Percentiles rank a stretch among this genome's conserved stretches.
Evolutionary conservation across 257 asterid species (phyloP).

Genomic region (Parsonsia alboflavescens): DNA sequence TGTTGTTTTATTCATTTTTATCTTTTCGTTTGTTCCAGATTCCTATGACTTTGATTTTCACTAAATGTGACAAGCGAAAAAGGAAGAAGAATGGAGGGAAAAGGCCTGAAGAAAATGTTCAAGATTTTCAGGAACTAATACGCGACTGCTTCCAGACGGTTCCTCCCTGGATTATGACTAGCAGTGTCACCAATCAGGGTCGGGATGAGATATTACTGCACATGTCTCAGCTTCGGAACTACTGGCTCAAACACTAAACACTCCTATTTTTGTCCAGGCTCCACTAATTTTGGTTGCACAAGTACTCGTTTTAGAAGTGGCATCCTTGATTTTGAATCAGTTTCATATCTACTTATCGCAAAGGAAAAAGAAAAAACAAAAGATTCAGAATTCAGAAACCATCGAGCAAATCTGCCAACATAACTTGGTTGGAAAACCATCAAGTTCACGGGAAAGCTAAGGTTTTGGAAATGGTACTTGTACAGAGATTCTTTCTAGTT

Average conservation of each 20-base stretch:
- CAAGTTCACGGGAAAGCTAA: too few relatives aligned
- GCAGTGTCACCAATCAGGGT: constrained; percentile 94
- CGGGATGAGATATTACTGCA: constrained; percentile 90
- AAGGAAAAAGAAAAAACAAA: not conserved
- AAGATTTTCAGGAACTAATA: constrained; percentile 60
- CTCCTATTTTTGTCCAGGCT: too few relatives aligned
- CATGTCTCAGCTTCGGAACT: constrained; percentile 91
- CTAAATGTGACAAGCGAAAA: constrained; percentile 93
- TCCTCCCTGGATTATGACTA: constrained; percentile 98
- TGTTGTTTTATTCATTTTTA: not conserved
- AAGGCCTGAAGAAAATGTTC: constrained; percentile 78
- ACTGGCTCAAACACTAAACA: constrained; percentile 94
- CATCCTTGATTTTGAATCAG: not conserved
- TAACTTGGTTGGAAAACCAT: too few relatives aligned
- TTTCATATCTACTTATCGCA: not conserved
- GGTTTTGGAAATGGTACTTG: too few relatives aligned
- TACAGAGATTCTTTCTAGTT: too few relatives aligned
- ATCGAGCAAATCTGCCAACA: too few relatives aligned
- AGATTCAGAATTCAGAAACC: too few relatives aligned
- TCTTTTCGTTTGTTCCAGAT: constrained; percentile 38
- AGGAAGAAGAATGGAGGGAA: constrained; percentile 92
- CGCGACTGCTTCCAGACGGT: constrained; percentile 60
- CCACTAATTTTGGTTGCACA: not conserved
- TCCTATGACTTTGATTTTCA: constrained; percentile 89
- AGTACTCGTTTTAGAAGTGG: not conserved